Conservation (phyloP, 83 land plant genomes). For the Thuja plicata region DNA sequence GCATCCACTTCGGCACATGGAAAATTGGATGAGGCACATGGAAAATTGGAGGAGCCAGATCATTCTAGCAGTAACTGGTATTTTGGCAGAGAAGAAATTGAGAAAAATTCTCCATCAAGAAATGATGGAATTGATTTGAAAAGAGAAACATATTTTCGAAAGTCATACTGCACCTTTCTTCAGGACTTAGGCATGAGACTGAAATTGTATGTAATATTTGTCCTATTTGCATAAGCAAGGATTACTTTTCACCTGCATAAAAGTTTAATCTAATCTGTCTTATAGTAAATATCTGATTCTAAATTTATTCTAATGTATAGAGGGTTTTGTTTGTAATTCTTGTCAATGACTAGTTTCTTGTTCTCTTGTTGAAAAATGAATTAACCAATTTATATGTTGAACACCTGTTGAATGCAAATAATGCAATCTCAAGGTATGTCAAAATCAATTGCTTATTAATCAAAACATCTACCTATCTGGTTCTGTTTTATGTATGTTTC, state of each 20-base stretch:
- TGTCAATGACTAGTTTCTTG: neutral
- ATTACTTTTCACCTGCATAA: neutral
- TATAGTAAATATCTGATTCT: neutral
- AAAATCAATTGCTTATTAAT: neutral
- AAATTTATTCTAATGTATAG: neutral
- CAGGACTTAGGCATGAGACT: constrained; percentile 52
- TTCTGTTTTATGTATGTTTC: neutral
- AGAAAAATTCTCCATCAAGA: constrained; percentile 51
- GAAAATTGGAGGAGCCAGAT: constrained; percentile 29
- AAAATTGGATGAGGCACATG: constrained; percentile 31
- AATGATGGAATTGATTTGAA: constrained; percentile 53
- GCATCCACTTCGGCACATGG: constrained; percentile 18
- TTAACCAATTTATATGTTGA: neutral
- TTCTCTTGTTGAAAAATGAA: neutral
- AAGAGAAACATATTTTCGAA: constrained; percentile 38
- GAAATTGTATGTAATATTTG: constrained; percentile 40
- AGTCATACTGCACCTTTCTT: constrained; percentile 47
- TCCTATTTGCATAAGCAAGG: neutral
- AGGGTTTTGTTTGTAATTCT: neutral
- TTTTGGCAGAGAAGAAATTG: constrained; percentile 42
- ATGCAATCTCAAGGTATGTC: neutral
- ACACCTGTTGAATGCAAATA: neutral
- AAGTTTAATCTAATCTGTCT: neutral
- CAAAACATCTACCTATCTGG: neutral
- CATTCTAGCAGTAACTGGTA: constrained; percentile 36